Percentiles rank a stretch among this genome's conserved stretches.
These are phyloP conservation scores for Leccinellum rugosiceps DNA, from an alignment of 768 basidiomycete species.

Conservation along the genomic window DNA sequence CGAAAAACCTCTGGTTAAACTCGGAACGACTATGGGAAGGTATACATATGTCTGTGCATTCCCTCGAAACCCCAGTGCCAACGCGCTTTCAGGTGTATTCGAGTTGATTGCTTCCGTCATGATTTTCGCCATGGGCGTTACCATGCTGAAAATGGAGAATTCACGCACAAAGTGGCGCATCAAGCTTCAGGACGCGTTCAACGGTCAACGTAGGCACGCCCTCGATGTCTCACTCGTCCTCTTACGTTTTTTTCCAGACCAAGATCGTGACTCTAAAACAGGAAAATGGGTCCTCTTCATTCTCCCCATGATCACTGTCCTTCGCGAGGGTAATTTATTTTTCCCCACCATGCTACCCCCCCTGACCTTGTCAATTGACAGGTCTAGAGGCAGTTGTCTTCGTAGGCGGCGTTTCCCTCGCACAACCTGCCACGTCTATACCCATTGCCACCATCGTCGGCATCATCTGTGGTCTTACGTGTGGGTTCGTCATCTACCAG, in stretches of 20 bases:
- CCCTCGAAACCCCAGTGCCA: background rate
- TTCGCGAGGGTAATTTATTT: conserved; percentile 72
- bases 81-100: conserved; percentile 51
- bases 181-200: conserved; percentile 81
- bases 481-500: conserved; percentile 75
- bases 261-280: conserved; percentile 46
- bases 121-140: conserved; percentile 91
- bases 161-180: conserved; percentile 93
- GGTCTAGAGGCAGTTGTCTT: conserved; percentile 90
- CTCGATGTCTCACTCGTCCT: background rate
- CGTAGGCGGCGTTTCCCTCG: conserved; percentile 90
- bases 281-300: conserved; percentile 88
- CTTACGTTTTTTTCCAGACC: conserved; percentile 28
- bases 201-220: conserved; percentile 44
- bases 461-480: conserved; percentile 67
- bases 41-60: conserved; percentile 16
- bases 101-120: conserved; percentile 68
- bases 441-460: conserved; percentile 90
- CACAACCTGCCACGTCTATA: conserved; percentile 76
- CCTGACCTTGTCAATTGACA: conserved; percentile 21
- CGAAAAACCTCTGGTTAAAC: conserved; percentile 77
- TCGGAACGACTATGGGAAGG: conserved; percentile 96
- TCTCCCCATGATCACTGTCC: conserved; percentile 86
- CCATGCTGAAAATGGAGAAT: conserved; percentile 94
- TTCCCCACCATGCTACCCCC: too few relatives aligned